phyloP scores from a whole-genome alignment of 1,284 basidiomycete species.

The Irpex lacteus region DNA sequence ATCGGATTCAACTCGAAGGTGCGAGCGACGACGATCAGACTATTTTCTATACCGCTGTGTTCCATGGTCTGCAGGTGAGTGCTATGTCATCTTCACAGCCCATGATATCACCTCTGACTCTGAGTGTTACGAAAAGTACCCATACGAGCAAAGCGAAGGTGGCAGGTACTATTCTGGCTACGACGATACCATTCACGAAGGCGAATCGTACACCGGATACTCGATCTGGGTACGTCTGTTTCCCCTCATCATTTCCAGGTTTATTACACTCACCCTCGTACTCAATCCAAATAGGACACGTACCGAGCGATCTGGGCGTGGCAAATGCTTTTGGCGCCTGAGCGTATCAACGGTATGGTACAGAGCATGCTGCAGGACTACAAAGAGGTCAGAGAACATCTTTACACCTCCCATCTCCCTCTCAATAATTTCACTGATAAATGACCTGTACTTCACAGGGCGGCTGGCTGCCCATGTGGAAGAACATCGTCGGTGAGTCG shows the following conservation, averaged over 20 bases:
- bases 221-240: constrained; percentile 67
- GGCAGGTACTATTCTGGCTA: constrained; percentile 78
- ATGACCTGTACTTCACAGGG: constrained; percentile 29
- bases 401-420: too few relatives aligned
- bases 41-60: constrained; percentile 68
- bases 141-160: constrained; percentile 74
- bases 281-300: constrained; percentile 57
- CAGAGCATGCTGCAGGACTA: constrained; percentile 11
- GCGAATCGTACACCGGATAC: constrained; percentile 76
- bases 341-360: constrained; percentile 67
- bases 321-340: constrained; percentile 75
- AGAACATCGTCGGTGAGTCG: constrained; percentile 70
- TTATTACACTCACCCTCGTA: not conserved
- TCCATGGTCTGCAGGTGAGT: constrained; percentile 63
- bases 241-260: too few relatives aligned
- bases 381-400: constrained; percentile 45
- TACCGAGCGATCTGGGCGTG: constrained; percentile 76
- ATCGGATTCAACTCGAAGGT: constrained; percentile 57
- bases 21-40: constrained; percentile 50
- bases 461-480: constrained; percentile 91
- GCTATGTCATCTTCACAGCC: not conserved
- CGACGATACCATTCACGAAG: constrained; percentile 59
- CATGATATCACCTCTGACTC: not conserved
- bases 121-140: constrained; percentile 50
- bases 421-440: too few relatives aligned